Conservation (phyloP, 805 yeast genomes). For the Metschnikowia lunata region DNA sequence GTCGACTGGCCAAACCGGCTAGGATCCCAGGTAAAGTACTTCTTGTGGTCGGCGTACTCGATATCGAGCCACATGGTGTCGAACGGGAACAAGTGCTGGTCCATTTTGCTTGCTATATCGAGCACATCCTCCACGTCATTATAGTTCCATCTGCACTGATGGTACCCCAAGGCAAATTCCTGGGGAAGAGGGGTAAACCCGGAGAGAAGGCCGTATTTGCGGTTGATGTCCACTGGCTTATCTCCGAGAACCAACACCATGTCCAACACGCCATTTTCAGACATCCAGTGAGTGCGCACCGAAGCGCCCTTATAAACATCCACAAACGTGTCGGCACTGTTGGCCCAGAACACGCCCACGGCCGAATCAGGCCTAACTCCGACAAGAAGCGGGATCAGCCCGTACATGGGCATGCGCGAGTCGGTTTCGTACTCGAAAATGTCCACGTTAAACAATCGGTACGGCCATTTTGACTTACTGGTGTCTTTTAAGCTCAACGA, state of each 20-base stretch:
- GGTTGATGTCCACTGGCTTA: slow-evolving; percentile 51
- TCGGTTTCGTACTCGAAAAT: slow-evolving; percentile 88
- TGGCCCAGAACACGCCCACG: slow-evolving; percentile 86
- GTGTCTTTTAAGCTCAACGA: slow-evolving; percentile 73
- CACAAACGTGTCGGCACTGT: slow-evolving; percentile 87
- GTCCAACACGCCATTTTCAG: slow-evolving; percentile 85
- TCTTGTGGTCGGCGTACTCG: slow-evolving; percentile 81
- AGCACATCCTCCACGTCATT: slow-evolving; percentile 82
- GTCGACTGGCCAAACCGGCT: slow-evolving; percentile 72
- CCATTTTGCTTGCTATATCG: slow-evolving; percentile 66
- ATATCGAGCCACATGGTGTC: slow-evolving; percentile 94
- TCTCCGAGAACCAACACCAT: slow-evolving; percentile 61
- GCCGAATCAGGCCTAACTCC: slow-evolving; percentile 56
- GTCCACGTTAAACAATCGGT: slow-evolving; percentile 87
- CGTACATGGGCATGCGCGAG: slow-evolving; percentile 89
- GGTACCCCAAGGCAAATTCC: slow-evolving; percentile 79
- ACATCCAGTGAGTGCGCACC: slow-evolving; percentile 81
- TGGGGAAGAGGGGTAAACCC: slow-evolving; percentile 76
- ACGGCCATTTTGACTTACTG: slow-evolving; percentile 54
- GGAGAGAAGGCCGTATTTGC: slow-evolving; percentile 61
- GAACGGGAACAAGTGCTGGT: slow-evolving; percentile 69
- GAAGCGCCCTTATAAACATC: slow-evolving; percentile 51
- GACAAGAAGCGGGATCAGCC: slow-evolving; percentile 84
- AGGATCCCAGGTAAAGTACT: slow-evolving; percentile 88
- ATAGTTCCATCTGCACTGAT: slow-evolving; percentile 97